Evolutionary conservation across 176 grass and related monocot genomes (phyloP).

Genomic region (Ensete glaucum): DNA sequence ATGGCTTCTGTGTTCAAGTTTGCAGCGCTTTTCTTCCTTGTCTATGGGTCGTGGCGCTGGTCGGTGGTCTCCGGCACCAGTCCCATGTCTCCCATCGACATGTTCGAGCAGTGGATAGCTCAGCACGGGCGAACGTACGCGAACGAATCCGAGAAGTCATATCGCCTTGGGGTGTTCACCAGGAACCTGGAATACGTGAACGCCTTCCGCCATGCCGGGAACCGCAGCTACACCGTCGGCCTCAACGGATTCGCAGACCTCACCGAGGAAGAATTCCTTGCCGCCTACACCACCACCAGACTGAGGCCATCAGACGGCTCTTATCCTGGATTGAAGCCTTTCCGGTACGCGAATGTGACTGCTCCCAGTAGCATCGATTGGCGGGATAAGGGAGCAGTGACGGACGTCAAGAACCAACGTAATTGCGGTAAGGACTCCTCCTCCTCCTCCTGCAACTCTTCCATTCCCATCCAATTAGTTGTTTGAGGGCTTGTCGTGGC

Average conservation of each 20-base stretch:
- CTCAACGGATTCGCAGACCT: constrained; percentile 85
- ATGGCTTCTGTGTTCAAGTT: neutral
- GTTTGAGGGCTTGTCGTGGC: too few relatives aligned
- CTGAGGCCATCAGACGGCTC: neutral
- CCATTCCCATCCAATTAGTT: too few relatives aligned
- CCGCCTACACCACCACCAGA: neutral
- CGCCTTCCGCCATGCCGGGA: neutral
- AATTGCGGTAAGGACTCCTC: neutral
- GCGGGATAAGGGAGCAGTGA: neutral
- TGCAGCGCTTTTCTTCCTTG: neutral
- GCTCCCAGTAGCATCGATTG: too few relatives aligned
- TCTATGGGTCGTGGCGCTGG: neutral
- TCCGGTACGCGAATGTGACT: too few relatives aligned
- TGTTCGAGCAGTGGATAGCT: constrained; percentile 4
- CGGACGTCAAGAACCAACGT: neutral
- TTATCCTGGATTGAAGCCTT: neutral
- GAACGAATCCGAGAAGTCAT: neutral
- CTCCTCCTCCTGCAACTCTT: too few relatives aligned
- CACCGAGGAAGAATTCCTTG: constrained; percentile 33
- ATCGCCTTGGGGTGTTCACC: neutral
- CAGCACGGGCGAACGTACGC: neutral
- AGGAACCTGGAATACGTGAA: neutral
- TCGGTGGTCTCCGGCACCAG: too few relatives aligned
- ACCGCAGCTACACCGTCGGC: constrained; percentile 25
- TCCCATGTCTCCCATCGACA: neutral